Conservation (phyloP, 805 yeast genomes). For the Wickerhamiella galacta region DNA sequence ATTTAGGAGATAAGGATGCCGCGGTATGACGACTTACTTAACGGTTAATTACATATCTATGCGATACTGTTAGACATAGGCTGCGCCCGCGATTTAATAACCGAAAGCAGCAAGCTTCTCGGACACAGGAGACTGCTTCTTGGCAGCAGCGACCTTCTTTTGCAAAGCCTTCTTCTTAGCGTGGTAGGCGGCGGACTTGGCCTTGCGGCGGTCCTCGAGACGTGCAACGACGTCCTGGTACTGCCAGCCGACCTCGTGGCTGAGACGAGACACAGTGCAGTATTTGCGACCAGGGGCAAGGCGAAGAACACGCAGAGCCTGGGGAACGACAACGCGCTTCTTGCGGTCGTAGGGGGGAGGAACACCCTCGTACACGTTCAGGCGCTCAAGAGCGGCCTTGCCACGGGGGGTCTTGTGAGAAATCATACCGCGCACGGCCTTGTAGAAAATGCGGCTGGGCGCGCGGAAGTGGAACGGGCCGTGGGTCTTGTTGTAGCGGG, state of each 20-base stretch:
- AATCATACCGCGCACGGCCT: conserved; percentile 99
- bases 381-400: conserved; percentile 98
- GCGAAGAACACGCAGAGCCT: conserved; percentile 97
- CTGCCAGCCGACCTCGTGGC: conserved; percentile 98
- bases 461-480: conserved; percentile 99
- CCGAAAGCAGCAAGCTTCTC: conserved; percentile 92
- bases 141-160: conserved; percentile 81
- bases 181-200: conserved; percentile 96
- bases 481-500: conserved; percentile 95
- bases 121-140: conserved; percentile 74
- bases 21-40: too few species aligned
- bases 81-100: conserved; percentile 44
- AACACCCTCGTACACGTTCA: conserved; percentile 98
- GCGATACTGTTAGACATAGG: too few species aligned
- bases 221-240: conserved; percentile 95
- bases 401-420: conserved; percentile 99
- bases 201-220: conserved; percentile 98
- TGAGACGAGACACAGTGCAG: conserved; percentile 95
- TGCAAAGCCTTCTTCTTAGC: conserved; percentile 94
- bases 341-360: conserved; percentile 99
- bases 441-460: conserved; percentile 98
- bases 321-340: conserved; percentile 99
- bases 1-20: too few species aligned
- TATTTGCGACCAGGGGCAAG: conserved; percentile 99
- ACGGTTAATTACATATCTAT: too few species aligned